Evolutionary conservation across 2,329 filamentous ascomycete species (phyloP).

Genomic region (Penicillium sp.): DNA sequence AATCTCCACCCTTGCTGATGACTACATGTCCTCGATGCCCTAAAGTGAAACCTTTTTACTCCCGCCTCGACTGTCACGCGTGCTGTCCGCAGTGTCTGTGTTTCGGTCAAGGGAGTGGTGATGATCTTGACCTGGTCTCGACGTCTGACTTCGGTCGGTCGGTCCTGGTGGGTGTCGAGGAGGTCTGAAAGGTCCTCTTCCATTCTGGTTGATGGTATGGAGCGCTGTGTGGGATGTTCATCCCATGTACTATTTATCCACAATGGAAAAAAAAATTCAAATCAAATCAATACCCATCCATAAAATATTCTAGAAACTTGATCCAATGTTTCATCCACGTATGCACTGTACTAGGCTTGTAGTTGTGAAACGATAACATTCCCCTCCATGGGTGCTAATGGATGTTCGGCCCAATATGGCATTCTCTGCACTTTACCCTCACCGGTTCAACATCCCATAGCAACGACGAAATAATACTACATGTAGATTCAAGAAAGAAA

Average conservation of each 20-base stretch:
- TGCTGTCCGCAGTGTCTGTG: conserved; percentile 35
- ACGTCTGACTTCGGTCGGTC: conserved; percentile 73
- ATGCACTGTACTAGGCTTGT: too few species aligned
- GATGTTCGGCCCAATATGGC: too few species aligned
- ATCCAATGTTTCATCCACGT: too few species aligned
- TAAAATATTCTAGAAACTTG: too few species aligned
- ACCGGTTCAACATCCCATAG: too few species aligned
- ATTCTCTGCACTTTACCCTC: too few species aligned
- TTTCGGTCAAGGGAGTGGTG: conserved; percentile 78
- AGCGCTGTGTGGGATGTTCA: neutral
- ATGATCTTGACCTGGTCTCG: conserved; percentile 83
- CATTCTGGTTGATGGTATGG: conserved; percentile 48
- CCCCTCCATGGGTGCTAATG: too few species aligned
- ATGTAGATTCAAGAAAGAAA: too few species aligned
- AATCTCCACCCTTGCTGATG: conserved; percentile 93
- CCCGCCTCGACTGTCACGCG: conserved; percentile 40
- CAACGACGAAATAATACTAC: too few species aligned
- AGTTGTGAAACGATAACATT: too few species aligned
- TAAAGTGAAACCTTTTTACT: conserved; percentile 75
- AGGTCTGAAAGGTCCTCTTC: conserved; percentile 75
- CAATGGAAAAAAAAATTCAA: neutral
- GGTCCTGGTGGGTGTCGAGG: conserved; percentile 78
- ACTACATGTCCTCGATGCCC: conserved; percentile 78
- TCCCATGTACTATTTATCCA: neutral
- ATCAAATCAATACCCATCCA: neutral